Percentiles rank a stretch among this genome's conserved stretches.
Conservation (phyloP, 2,329 filamentous ascomycete species). For the Hymenoscyphus fraxineus region DNA sequence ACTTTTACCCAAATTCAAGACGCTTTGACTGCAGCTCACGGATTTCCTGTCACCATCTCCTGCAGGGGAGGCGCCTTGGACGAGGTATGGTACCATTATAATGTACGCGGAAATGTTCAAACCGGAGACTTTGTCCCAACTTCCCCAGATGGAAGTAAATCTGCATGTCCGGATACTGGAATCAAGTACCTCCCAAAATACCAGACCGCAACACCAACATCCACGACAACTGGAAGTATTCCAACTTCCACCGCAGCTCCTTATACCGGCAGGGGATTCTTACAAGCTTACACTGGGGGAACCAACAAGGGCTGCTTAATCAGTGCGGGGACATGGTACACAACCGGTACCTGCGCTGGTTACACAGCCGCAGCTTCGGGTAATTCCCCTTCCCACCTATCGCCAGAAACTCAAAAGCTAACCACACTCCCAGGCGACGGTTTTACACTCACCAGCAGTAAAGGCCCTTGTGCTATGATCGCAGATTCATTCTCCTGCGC, state of each 20-base stretch:
- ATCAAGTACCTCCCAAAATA: conserved; percentile 5
- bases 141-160: conserved; percentile 11
- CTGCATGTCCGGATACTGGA: conserved; percentile 9
- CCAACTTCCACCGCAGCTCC: conserved; percentile 32
- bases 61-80: conserved; percentile 44
- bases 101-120: conserved; percentile 13
- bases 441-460: conserved; percentile 52
- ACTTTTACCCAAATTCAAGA: conserved; percentile 39
- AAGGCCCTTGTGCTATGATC: conserved; percentile 55
- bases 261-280: conserved; percentile 51
- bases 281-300: conserved; percentile 52
- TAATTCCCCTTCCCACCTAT: conserved; percentile 35
- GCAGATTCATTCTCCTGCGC: conserved; percentile 52
- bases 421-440: conserved; percentile 22
- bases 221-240: neutral
- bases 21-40: conserved; percentile 43
- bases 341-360: conserved; percentile 62
- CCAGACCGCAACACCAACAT: neutral
- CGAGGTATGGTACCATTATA: conserved; percentile 45
- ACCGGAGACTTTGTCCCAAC: conserved; percentile 13
- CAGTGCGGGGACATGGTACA: conserved; percentile 63
- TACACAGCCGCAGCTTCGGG: conserved; percentile 53
- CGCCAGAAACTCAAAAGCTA: neutral
- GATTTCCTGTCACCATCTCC: conserved; percentile 43
- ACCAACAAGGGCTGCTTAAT: conserved; percentile 60